These are phyloP conservation scores for Hippophae gyantsensis DNA, from an alignment of 306 rosid species.

Conservation along the genomic window DNA sequence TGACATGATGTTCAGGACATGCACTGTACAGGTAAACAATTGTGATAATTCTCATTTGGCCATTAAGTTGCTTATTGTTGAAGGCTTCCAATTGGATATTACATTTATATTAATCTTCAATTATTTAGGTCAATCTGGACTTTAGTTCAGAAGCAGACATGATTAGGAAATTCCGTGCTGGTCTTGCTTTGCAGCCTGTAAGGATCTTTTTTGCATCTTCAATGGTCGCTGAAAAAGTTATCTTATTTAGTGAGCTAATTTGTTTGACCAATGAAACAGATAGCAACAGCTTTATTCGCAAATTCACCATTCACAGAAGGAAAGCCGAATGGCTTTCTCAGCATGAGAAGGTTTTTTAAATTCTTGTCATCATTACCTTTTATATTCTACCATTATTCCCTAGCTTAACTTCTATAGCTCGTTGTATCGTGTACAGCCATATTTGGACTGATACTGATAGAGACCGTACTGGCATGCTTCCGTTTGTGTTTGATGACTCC, in stretches of 20 bases:
- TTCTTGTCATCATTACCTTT: conserved; percentile 17
- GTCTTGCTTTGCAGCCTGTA: conserved; percentile 96
- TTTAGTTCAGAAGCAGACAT: conserved; percentile 90
- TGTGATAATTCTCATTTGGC: conserved; percentile 11
- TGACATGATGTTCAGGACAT: conserved; percentile 98
- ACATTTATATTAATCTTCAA: conserved; percentile 16
- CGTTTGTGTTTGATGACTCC: conserved; percentile 86
- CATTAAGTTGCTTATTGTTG: background rate
- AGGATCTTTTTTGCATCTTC: conserved; percentile 24
- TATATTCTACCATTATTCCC: background rate
- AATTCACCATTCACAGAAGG: conserved; percentile 96
- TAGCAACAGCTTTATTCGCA: conserved; percentile 96
- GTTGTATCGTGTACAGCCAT: conserved; percentile 46
- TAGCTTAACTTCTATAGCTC: conserved; percentile 15
- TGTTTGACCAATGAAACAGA: conserved; percentile 46
- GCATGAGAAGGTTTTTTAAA: conserved; percentile 76
- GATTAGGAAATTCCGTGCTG: conserved; percentile 90
- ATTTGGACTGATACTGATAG: conserved; percentile 93
- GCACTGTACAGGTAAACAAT: conserved; percentile 84
- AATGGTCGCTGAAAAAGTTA: conserved; percentile 14
- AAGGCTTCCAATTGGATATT: conserved; percentile 1
- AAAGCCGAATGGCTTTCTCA: conserved; percentile 85
- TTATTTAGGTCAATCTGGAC: conserved; percentile 83
- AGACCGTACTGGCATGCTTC: conserved; percentile 89
- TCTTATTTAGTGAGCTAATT: conserved; percentile 20